Evolutionary conservation across 176 grass and related monocot genomes (phyloP), one percentile per base, ranked within the genome.

Genomic region (Luzula sylvatica): DNA sequence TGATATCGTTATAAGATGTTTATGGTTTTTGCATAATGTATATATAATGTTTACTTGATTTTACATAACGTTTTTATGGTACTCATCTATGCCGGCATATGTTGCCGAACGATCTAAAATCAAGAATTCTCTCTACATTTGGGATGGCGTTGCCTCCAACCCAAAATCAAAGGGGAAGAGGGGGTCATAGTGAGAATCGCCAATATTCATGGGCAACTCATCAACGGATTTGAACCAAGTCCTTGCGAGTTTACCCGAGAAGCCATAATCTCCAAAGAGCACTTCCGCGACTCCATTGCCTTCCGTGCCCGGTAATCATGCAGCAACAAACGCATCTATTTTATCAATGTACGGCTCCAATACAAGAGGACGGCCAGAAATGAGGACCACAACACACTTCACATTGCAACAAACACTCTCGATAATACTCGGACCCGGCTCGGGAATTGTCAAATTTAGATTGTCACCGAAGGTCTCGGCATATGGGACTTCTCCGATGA

Each of bases 101-200:
- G n/a, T n/a, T n/a, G n/a, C n/a, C n/a, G n/a, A n/a, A n/a, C n/a
- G n/a, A n/a, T n/a, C n/a, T n/a, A n/a, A n/a, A n/a, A n/a, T n/a
- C n/a, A n/a, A n/a, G n/a, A n/a, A n/a, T n/a, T n/a, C n/a, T n/a
- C n/a, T n/a, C n/a, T n/a, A n/a, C n/a, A n/a, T n/a, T n/a, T n/a
- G n/a, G n/a, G n/a, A n/a, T n/a, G 56, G 56, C 38, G 23, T 4
- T 60, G 56, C 44, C 4, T 12, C 44, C 14, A 89, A 55, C 46
- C 90, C 84, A 73, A 76, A 82, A 38, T 84, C 90, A 58, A 89
- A 38, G 46, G 84, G 90, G 46, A 96, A 89, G 25, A 96, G 42
- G 0, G 90, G 90, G 14, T 86, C 77, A 58, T 95, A 79, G 11
- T 73, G 52, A 45, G 16, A 8, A 41, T 74, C 61, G 40, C 60